Conservation (phyloP, 257 asterid species). For the Coffea eugenioides region DNA sequence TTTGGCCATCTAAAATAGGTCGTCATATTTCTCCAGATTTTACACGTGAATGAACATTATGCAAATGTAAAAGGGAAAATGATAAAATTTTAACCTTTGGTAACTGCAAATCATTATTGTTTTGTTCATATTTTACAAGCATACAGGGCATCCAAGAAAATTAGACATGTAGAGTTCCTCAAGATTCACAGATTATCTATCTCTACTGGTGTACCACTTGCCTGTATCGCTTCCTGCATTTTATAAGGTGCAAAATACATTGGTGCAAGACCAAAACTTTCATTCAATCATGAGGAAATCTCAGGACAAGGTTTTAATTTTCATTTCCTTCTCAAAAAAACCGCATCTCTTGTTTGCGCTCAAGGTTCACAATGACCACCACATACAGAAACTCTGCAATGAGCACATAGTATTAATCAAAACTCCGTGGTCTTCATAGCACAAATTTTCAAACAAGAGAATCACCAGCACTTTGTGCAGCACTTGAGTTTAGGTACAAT, state of each 20-base stretch:
- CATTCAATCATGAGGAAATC: background rate
- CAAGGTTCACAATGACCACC: background rate
- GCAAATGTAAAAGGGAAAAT: background rate
- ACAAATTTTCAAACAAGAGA: background rate
- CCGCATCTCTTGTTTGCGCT: background rate
- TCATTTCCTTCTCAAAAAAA: too few relatives aligned
- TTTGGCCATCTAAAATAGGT: background rate
- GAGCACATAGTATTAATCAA: too few relatives aligned
- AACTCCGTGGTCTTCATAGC: background rate
- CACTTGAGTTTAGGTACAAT: background rate
- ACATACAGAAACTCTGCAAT: too few relatives aligned
- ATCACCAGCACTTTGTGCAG: background rate
- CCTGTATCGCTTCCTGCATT: background rate
- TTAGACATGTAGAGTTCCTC: background rate
- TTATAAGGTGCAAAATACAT: too few relatives aligned
- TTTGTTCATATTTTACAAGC: too few relatives aligned
- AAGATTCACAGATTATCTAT: background rate
- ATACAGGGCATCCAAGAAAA: background rate
- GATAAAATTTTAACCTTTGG: background rate
- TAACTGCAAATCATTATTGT: background rate
- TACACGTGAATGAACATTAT: background rate
- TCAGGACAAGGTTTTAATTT: background rate
- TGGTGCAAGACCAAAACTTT: background rate
- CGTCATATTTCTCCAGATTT: background rate
- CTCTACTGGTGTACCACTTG: background rate